Base-by-base conservation (phyloP, 176 grass and related monocot species). In the Secale cereale region DNA sequence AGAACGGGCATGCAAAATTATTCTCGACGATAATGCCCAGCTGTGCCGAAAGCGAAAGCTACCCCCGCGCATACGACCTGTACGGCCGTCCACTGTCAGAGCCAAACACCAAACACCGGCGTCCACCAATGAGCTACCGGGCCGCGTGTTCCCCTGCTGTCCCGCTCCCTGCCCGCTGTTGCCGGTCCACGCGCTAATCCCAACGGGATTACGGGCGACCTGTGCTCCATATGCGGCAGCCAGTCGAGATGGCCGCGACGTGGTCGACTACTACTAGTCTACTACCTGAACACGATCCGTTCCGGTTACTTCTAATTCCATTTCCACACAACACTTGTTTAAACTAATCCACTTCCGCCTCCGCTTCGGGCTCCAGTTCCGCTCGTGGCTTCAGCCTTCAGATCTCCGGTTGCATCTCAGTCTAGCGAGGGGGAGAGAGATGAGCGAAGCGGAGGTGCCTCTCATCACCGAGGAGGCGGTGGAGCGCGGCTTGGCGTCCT, bases 381-480 rank as follows among this genome's bases (percentile, higher is more conserved):
- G 30, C 67, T 69, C 19, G 59, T 36, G 6, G 4, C 82, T 80
- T 45, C 77, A 79, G 78, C 2, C 82, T 80, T 45, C 77, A 83
- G 78, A 89, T 83, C 91, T 81, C 87, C 62, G 14, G 14, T 36
- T 33, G 65, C 37, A n/a, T 45, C 71, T 28, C 35, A 33, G 15
- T 80, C 22, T 17, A 40, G 13, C 5, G 7, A 45, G 20, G 4
- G 4, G 4, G 7, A 13, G 46, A 13, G 67, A 45, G 39, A 63
- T 50, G 76, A 57, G 40, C 5, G 50, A 56, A 75, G 86, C 80
- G 92, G 71, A 88, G 80, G 45, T 78, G 68, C 95, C 89, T 50
- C 82, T 97, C 84, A 93, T 93, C 89, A 22, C 70, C 1, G 90
- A 91, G 77, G 92, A 37, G 80, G 65, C 28, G 14, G 79, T 3